A percentile compares a stretch with the other conserved stretches of the same genome.
phyloP scores from a whole-genome alignment of 495 filamentous ascomycete genomes.

The Aspergillus wentii region DNA sequence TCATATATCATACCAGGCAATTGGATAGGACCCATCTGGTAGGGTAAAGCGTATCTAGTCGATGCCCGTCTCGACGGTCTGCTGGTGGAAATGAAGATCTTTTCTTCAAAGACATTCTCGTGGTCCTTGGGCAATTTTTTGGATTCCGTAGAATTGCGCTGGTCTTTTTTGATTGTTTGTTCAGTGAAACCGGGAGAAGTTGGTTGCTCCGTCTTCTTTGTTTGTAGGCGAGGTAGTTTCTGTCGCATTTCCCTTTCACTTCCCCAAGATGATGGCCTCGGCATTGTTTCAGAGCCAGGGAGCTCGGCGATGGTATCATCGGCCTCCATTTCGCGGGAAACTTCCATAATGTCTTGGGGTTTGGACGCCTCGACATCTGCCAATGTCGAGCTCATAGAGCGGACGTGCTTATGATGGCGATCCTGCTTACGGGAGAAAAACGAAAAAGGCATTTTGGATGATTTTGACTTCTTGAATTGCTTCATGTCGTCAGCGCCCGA shows the following conservation, averaged over 20 bases:
- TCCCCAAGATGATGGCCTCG: conserved; percentile 13
- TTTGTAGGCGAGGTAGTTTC: conserved; percentile 34
- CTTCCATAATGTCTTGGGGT: background rate
- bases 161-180: conserved; percentile 1
- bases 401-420: conserved; percentile 6
- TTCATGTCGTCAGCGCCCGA: too few species aligned
- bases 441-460: conserved; percentile 11
- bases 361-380: background rate
- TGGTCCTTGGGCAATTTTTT: too few species aligned
- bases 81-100: conserved; percentile 19
- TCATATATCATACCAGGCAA: conserved; percentile 30
- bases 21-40: conserved; percentile 16
- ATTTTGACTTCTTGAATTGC: conserved; percentile 14
- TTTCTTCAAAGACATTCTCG: conserved; percentile 13
- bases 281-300: conserved; percentile 10
- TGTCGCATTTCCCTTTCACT: conserved; percentile 21
- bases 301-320: conserved; percentile 5
- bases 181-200: background rate
- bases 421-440: conserved; percentile 12
- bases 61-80: conserved; percentile 11
- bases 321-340: too few species aligned
- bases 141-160: too few species aligned
- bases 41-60: conserved; percentile 12
- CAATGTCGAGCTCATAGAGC: too few species aligned
- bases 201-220: conserved; percentile 13